Evolutionary conservation across 1,139 yeast genomes (phyloP), one percentile per base, ranked within the genome.

Genomic region (Fermentozyma sake): DNA sequence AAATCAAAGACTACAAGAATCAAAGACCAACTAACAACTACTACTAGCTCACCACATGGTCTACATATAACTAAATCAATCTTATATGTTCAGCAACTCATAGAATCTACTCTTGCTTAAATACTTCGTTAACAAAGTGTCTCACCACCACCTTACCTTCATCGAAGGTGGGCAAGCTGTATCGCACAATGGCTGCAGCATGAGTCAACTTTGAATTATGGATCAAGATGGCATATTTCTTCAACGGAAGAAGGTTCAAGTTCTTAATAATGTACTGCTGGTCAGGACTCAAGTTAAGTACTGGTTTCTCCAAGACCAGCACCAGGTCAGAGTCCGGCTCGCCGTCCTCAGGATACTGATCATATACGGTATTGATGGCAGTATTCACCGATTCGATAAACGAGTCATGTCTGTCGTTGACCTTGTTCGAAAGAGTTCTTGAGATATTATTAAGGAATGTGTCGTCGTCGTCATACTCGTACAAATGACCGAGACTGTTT

Each of bases 121-220:
- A n/a, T n/a, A n/a, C 51, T 30, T 60, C 53, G 2, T 67, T 58
- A 9, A 79, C 57, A 66, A 83, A 79, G 50, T 85, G 95, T 22
- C 55, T 53, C 12, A 85, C 71, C 4, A 81, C 83, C 1, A 63
- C 49, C 44, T 76, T 71, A 1, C 95, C 95, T 50, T 85, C 94
- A 18, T 59, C 72, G 35, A 70, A 76, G 13, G 61, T 52, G 13
- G 69, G 67, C 19, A 71, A 71, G 22, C 61, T 59, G 33, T 67
- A 72, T 31, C 94, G 67, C 20, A 79, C 83, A 33, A 85, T 81
- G 2, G 85, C 79, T 2, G 91, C 94, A 2, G 95, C 86, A 46
- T 85, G 95, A 0, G 93, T 70, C 27, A 77, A 72, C 28, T 67
- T 67, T 4, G 91, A 78, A 18, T 69, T 59, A 24, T 80, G 67